Conservation (phyloP, 2,329 filamentous ascomycete genomes). For the Colletotrichum salicis region DNA sequence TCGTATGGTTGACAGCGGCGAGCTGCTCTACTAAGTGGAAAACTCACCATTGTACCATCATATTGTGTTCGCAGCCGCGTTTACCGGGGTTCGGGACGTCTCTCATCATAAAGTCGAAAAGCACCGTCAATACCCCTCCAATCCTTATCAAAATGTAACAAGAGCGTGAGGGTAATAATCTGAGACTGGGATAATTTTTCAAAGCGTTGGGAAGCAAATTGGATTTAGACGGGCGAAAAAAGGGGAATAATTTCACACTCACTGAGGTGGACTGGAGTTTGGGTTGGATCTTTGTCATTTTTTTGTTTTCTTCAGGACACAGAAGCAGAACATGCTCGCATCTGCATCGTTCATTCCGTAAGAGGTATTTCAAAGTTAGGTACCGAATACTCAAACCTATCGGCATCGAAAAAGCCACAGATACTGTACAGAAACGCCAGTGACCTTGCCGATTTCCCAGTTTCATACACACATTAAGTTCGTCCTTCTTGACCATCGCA, state of each 20-base stretch:
- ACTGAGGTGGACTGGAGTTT: background rate
- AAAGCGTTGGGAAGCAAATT: background rate
- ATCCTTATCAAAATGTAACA: background rate
- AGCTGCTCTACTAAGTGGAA: conserved; percentile 48
- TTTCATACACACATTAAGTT: conserved; percentile 12
- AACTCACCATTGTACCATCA: background rate
- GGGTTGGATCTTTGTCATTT: background rate
- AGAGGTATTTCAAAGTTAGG: background rate
- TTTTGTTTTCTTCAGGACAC: background rate
- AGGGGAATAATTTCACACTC: background rate
- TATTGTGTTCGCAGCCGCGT: background rate
- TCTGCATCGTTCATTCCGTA: background rate
- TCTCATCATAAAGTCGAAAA: background rate
- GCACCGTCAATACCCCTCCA: background rate
- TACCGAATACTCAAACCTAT: background rate
- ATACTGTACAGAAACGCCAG: conserved; percentile 3
- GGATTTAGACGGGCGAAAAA: background rate
- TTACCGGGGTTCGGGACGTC: background rate
- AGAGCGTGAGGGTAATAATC: background rate
- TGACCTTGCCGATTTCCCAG: background rate
- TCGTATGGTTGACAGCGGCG: conserved; percentile 52
- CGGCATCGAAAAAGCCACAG: background rate
- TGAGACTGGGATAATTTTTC: background rate
- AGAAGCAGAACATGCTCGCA: background rate
- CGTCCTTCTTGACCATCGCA: background rate